Evolutionary conservation across 2,329 filamentous ascomycete genomes (phyloP).

Genomic region (Fulvia fulva): DNA sequence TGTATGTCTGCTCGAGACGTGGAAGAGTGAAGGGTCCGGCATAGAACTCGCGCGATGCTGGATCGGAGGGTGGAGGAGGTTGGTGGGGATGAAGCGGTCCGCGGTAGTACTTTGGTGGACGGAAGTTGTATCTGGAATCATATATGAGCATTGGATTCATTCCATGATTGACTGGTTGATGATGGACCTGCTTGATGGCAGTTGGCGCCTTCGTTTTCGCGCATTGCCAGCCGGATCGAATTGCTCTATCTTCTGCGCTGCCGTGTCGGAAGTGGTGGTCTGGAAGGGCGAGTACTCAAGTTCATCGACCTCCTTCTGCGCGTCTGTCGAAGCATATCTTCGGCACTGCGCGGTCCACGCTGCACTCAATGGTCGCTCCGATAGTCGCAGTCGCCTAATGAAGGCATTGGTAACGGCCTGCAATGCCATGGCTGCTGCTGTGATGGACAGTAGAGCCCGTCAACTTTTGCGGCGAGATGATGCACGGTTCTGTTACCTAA

Average conservation of each 20-base stretch:
- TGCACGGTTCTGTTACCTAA: too few species aligned
- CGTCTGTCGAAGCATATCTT: slow-evolving; percentile 15
- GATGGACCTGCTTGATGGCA: slow-evolving; percentile 53
- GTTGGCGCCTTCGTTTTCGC: slow-evolving; percentile 38
- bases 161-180: background rate
- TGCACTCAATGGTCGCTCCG: slow-evolving; percentile 16
- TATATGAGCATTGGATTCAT: background rate
- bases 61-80: slow-evolving; percentile 80
- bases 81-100: slow-evolving; percentile 91
- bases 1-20: slow-evolving; percentile 84
- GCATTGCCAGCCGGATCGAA: slow-evolving; percentile 37
- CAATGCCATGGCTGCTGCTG: slow-evolving; percentile 26
- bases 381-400: slow-evolving; percentile 24
- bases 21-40: slow-evolving; percentile 88
- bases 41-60: slow-evolving; percentile 79
- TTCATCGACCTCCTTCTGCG: slow-evolving; percentile 20
- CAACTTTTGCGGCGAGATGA: background rate
- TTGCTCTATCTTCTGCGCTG: slow-evolving; percentile 41
- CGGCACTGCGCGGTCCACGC: slow-evolving; percentile 28
- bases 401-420: slow-evolving; percentile 32
- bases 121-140: slow-evolving; percentile 77
- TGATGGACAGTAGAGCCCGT: slow-evolving; percentile 7
- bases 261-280: slow-evolving; percentile 34
- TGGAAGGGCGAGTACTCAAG: slow-evolving; percentile 41
- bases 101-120: slow-evolving; percentile 89